Base-by-base conservation (phyloP, 192 early-diverging fungal genomes). In the Gryganskiella cystojenkinii region DNA sequence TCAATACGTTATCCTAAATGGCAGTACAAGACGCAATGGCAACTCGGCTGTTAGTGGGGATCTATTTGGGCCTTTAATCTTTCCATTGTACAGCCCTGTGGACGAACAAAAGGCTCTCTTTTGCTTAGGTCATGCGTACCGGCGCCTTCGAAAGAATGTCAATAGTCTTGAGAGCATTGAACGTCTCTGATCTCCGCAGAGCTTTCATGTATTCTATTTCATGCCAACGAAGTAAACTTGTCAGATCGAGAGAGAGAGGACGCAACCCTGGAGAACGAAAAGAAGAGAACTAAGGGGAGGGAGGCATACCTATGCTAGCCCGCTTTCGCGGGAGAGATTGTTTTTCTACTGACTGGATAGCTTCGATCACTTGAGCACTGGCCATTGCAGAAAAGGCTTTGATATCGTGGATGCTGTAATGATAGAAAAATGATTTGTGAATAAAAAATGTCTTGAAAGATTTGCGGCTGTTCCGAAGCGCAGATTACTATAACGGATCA, bases 101-200 rank as follows among this genome's bases (percentile, higher is more conserved):
- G n/a, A n/a, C n/a, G n/a, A n/a, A n/a, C n/a, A n/a, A n/a, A n/a
- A 40, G 37, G 37, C 37, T 40, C 37, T 40, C 37, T 5, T n/a
- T 13, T 40, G 37, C 37, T 40, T 40, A 40, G 8, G 5, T 62
- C n/a, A 28, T 55, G 72, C 83, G 64, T 81, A 86, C 87, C 2
- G 84, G 83, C 30, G 84, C 87, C 46, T 80, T 75, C 31, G 82
- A 80, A 7, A 85, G 37, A 27, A 88, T 80, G 28, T 84, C 64
- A 34, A 88, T 70, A 0, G 82, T 68, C 43, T 74, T 80, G 22
- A 85, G 45, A 20, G 81, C 66, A 65, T 69, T 68, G 33, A 78
- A 78, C 17, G 58, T 64, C 44, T 78, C 67, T 53, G 66, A 51
- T 40, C 34, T 78, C 15, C 74, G 25, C 11, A 78, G 42, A 8